These are phyloP conservation scores for Boletus coccyginus DNA, from an alignment of 768 basidiomycete genomes.

Conservation along the genomic window DNA sequence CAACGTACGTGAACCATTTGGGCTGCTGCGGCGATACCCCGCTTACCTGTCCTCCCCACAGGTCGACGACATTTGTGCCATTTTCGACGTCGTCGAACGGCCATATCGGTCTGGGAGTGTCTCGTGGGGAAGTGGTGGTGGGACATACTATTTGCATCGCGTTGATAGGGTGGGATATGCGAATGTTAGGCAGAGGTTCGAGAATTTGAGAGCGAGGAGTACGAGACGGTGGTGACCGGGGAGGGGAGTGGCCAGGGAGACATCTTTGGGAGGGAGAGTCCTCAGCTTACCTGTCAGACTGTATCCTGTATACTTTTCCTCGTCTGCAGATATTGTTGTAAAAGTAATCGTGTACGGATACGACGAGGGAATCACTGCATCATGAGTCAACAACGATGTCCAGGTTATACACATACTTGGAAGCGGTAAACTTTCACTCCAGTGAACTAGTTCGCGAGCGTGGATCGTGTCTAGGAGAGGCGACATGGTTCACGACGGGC, in stretches of 20 bases:
- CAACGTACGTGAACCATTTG: conserved; percentile 51
- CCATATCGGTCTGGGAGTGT: conserved; percentile 71
- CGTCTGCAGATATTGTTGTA: not conserved
- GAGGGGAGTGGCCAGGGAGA: not conserved
- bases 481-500: too few species aligned
- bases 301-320: not conserved
- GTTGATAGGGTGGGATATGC: conserved; percentile 75
- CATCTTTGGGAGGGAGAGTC: not conserved
- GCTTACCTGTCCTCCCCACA: conserved; percentile 24
- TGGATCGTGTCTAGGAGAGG: too few species aligned
- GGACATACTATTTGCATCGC: conserved; percentile 71
- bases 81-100: conserved; percentile 72
- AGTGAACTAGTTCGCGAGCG: too few species aligned
- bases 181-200: conserved; percentile 53
- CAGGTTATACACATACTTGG: too few species aligned
- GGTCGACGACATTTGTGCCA: conserved; percentile 78
- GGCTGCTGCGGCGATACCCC: not conserved
- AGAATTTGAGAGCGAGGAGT: conserved; percentile 41
- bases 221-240: conserved; percentile 21
- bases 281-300: conserved; percentile 9
- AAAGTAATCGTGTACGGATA: not conserved
- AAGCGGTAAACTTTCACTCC: too few species aligned
- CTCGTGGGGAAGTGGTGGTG: conserved; percentile 75
- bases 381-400: too few species aligned
- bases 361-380: too few species aligned